A percentile compares a stretch with the other conserved stretches of the same genome.
Conservation (phyloP, 1,284 basidiomycete species). For the Hymenochaete sp. region DNA sequence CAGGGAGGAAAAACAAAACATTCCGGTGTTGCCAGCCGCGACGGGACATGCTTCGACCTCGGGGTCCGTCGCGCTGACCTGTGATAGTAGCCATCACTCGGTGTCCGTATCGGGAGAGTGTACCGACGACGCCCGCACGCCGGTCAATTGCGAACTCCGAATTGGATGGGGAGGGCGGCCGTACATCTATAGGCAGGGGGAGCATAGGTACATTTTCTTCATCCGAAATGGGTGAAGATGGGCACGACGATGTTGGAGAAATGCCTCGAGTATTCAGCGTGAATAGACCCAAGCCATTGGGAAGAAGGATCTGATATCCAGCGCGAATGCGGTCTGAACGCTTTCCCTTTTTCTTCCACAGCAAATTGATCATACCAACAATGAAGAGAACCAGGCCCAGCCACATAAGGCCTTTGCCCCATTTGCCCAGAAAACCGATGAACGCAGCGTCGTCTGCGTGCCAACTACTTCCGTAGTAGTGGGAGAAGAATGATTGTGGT, state of each 20-base stretch:
- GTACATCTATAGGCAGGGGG: constrained; percentile 52
- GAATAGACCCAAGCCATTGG: constrained; percentile 58
- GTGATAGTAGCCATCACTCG: constrained; percentile 42
- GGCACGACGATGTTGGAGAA: constrained; percentile 37
- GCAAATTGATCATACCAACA: constrained; percentile 55
- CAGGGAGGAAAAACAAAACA: constrained; percentile 73
- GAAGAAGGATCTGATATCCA: constrained; percentile 68
- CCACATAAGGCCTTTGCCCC: constrained; percentile 84
- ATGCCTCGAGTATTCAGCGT: constrained; percentile 32
- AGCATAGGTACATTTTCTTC: constrained; percentile 49
- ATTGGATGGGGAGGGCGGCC: constrained; percentile 44
- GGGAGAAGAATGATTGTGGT: constrained; percentile 88
- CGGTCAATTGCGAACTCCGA: constrained; percentile 37
- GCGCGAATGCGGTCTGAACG: constrained; percentile 49
- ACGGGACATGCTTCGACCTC: constrained; percentile 38
- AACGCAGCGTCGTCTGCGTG: constrained; percentile 91
- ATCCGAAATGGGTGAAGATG: constrained; percentile 36
- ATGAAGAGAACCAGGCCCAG: constrained; percentile 66
- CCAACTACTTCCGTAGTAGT: constrained; percentile 97
- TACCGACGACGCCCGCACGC: constrained; percentile 32
- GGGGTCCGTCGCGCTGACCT: constrained; percentile 30
- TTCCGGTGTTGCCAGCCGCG: constrained; percentile 41
- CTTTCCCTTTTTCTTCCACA: constrained; percentile 39
- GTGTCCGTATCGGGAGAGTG: constrained; percentile 46
- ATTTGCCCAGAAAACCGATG: constrained; percentile 80